Conservation (phyloP, 768 basidiomycete genomes). For the Suillus decipiens region DNA sequence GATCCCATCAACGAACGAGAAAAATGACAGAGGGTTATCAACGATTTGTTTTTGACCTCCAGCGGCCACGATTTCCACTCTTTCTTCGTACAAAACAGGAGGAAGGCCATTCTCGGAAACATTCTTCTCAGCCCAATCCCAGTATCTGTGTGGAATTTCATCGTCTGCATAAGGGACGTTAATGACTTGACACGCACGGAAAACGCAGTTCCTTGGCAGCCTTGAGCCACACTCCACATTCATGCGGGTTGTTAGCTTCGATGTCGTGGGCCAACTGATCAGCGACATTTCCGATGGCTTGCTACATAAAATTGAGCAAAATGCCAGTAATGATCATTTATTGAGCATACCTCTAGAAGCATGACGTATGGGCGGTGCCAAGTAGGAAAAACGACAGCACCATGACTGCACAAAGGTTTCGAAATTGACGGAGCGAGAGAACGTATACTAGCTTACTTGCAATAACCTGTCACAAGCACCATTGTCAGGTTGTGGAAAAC, state of each 20-base stretch:
- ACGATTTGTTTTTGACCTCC: slow-evolving; percentile 16
- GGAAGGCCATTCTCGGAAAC: slow-evolving; percentile 23
- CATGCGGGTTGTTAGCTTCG: slow-evolving; percentile 21
- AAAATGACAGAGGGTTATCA: slow-evolving; percentile 23
- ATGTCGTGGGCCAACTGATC: slow-evolving; percentile 26
- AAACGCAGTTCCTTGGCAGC: slow-evolving; percentile 28
- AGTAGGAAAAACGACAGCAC: slow-evolving; percentile 23
- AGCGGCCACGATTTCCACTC: slow-evolving; percentile 13
- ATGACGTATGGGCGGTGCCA: slow-evolving; percentile 32
- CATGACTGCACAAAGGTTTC: slow-evolving; percentile 17
- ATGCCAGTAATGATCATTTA: background rate
- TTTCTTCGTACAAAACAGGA: slow-evolving; percentile 19
- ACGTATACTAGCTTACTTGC: slow-evolving; percentile 22
- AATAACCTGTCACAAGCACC: slow-evolving; percentile 21
- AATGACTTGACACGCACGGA: slow-evolving; percentile 20
- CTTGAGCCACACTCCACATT: slow-evolving; percentile 21
- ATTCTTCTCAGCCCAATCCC: slow-evolving; percentile 30
- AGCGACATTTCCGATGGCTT: slow-evolving; percentile 29
- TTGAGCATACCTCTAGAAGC: slow-evolving; percentile 23
- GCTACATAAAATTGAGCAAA: slow-evolving; percentile 13
- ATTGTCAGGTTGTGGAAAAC: background rate
- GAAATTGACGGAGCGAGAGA: background rate
- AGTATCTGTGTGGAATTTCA: slow-evolving; percentile 19
- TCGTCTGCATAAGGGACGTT: background rate
- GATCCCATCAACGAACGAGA: slow-evolving; percentile 15